Evolutionary conservation across 2,329 filamentous ascomycete species (phyloP), one percentile per base, ranked within the genome.

Genomic region (Dichotomopilus funicola): DNA sequence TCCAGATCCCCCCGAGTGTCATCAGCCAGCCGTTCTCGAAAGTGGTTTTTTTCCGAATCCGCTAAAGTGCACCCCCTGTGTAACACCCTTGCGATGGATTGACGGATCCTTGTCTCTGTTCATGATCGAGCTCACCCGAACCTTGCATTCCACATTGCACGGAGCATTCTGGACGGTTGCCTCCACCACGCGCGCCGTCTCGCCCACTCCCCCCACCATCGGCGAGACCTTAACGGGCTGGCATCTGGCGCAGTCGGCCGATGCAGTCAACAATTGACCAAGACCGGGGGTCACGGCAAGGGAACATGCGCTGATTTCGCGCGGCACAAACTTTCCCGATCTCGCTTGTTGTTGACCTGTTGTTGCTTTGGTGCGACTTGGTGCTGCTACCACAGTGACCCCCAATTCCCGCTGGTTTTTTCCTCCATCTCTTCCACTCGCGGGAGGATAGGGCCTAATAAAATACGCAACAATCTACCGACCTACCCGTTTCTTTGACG

Each of bases 281-380:
- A 38, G 33, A 36, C 53, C 37, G 11, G 43, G 38, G 45, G 43
- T 41, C 49, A 38, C 35, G 33, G 43, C 44, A 27, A 52, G 40
- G 33, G 37, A 40, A 33, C 33, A 46, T 49, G 53, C 53, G 53
- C 47, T 50, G 54, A 56, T 53, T 53, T 46, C 11, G 35, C 27
- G 46, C 48, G 37, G 37, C 47, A 48, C 51, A 54, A 48, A 27
- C 13, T 57, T 50, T 33, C 6, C 40, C 44, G 11, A 41, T 45
- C 49, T 49, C 44, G 38, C 49, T 35, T 48, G 38, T n/a, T 38
- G 31, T 42, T 10, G 13, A 8, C 40, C 40, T 42, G 12, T 42
- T 12, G 8, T 38, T 38, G 8, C 37, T n/a, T n/a, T 42, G 12
- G 6, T 42, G 40, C 40, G 11, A 5, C 13, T 42, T 42, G 11